Evolutionary conservation across 805 yeast species (phyloP).

Genomic region (Metschnikowia matae): DNA sequence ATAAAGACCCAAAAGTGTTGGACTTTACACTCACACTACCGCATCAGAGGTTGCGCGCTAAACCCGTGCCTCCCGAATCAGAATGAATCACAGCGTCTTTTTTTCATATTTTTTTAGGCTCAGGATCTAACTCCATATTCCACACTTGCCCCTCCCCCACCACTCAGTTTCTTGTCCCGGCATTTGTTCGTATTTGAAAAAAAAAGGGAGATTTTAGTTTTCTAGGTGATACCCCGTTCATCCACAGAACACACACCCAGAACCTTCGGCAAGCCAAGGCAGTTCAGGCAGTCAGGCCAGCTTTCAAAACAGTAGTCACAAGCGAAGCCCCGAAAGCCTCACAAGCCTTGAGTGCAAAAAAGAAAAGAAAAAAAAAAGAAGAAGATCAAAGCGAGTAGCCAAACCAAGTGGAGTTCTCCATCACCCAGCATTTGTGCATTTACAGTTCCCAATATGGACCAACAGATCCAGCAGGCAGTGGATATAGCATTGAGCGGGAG

Average conservation of each 20-base stretch:
- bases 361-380: no score
- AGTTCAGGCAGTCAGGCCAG: no score
- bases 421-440: neutral
- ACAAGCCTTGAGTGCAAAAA: no score
- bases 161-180: neutral
- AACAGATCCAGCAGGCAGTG: slow-evolving; percentile 85
- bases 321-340: no score
- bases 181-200: neutral
- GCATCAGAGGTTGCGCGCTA: slow-evolving; percentile 1
- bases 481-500: slow-evolving; percentile 73
- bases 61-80: slow-evolving; percentile 3
- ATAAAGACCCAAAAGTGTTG: no score
- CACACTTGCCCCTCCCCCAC: neutral
- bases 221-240: no score
- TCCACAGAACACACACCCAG: no score
- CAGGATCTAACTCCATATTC: neutral
- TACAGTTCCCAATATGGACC: slow-evolving; percentile 24
- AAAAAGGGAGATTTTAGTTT: neutral
- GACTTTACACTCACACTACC: neutral
- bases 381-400: no score
- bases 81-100: slow-evolving; percentile 1
- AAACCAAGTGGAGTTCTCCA: no score
- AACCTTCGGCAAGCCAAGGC: no score
- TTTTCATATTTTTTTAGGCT: slow-evolving; percentile 1
- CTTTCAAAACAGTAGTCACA: no score